Evolutionary conservation across 441 rosid species (phyloP), one percentile per base, ranked within the genome.

Genomic region (Euphorbia schlechtendalii): DNA sequence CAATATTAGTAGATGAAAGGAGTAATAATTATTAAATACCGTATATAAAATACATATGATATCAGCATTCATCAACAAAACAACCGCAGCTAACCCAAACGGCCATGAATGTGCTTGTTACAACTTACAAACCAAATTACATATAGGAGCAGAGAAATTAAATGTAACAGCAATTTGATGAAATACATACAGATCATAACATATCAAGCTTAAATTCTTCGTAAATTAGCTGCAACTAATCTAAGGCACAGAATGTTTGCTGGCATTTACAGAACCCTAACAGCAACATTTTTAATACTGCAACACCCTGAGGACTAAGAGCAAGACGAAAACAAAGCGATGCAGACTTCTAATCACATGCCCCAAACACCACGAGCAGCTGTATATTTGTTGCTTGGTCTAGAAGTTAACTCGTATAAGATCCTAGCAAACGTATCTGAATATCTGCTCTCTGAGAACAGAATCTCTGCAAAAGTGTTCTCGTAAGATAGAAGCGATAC

Each of bases 361-460:
- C 97, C 96, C 97, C 99, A 93, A 57, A 93, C 75, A 68, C 96
- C 96, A n/a, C 93, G 83, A 62, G 99, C 86, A 9, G 93, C 85
- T 34, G 85, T 82, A n/a, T 82, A 81, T 81, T 89, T 89, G 88
- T 83, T 90, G 79, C 76, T 90, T 12, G 99, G 96, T 73, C 89
- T 87, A 51, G 97, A 84, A 11, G 97, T 93, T 58, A 90, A 78
- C 74, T 93, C 99, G 49, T 81, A 87, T 72, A 93, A 76, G 67
- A 93, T 88, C 82, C 96, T 82, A 18, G 95, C 93, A 69, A 93
- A 90, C 11, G 92, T 85, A 79, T 90, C 96, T 3, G 96, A 85
- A 74, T 84, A 85, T 75, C 83, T 90, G 46, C 86, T 81, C 40
- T 93, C 97, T 40, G 88, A 86, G 75, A 90, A 86, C 40, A 90